phyloP scores from a whole-genome alignment of 2,329 filamentous ascomycete genomes.

The Penicillium brasilianum region DNA sequence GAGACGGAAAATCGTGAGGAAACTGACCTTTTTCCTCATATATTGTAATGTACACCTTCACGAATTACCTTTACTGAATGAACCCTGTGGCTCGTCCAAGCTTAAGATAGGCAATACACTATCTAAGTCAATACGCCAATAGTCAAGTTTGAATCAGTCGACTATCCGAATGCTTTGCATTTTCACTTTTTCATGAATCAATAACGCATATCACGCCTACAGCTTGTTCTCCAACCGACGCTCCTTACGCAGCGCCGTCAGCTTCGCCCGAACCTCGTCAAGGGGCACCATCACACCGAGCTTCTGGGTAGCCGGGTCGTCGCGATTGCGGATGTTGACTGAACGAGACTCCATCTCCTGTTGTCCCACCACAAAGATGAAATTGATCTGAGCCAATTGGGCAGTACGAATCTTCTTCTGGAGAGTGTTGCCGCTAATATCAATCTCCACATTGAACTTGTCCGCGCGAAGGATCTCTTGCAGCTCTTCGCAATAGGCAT shows the following conservation, averaged over 20 bases:
- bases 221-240: slow-evolving; percentile 50
- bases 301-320: slow-evolving; percentile 66
- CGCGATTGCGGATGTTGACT: slow-evolving; percentile 69
- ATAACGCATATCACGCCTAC: slow-evolving; percentile 29
- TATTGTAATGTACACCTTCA: neutral
- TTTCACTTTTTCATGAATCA: slow-evolving; percentile 25
- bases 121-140: neutral
- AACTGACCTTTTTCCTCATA: too few relatives aligned
- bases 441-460: slow-evolving; percentile 55
- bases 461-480: slow-evolving; percentile 51
- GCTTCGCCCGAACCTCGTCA: slow-evolving; percentile 62
- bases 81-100: neutral
- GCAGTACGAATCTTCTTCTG: slow-evolving; percentile 6
- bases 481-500: slow-evolving; percentile 56
- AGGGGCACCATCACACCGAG: slow-evolving; percentile 66
- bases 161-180: slow-evolving; percentile 18
- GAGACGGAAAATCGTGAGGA: too few relatives aligned
- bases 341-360: slow-evolving; percentile 60
- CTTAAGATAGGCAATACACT: neutral
- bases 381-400: slow-evolving; percentile 44
- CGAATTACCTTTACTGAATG: neutral
- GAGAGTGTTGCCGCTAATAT: slow-evolving; percentile 54
- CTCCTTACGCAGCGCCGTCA: slow-evolving; percentile 54
- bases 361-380: slow-evolving; percentile 62
- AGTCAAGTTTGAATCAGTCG: slow-evolving; percentile 8